A percentile compares a stretch with the other conserved stretches of the same genome.
phyloP scores from a whole-genome alignment of 148 eudicot species.

The Pharnaceum exiguum region DNA sequence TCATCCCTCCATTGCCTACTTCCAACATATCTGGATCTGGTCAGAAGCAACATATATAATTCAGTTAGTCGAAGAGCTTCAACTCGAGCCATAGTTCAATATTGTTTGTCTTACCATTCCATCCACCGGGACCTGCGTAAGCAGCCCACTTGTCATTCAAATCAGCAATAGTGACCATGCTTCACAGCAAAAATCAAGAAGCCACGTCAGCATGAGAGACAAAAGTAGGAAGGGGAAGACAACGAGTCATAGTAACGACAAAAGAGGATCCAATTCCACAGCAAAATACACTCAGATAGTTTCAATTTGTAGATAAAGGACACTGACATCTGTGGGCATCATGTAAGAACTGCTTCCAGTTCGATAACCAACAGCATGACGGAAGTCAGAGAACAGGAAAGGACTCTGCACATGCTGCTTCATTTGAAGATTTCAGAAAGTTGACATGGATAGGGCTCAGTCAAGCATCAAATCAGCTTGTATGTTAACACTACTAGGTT shows the following conservation, averaged over 20 bases:
- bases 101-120: constrained; percentile 70
- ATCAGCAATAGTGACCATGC: constrained; percentile 91
- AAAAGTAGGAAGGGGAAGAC: no score
- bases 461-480: neutral
- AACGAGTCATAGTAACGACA: no score
- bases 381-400: no score
- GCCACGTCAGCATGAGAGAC: constrained; percentile 6
- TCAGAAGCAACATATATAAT: neutral
- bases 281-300: no score
- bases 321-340: no score
- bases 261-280: neutral
- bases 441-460: neutral
- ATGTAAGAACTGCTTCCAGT: no score
- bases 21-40: constrained; percentile 98
- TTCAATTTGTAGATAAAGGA: no score
- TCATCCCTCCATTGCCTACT: constrained; percentile 99
- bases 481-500: neutral
- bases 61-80: constrained; percentile 4
- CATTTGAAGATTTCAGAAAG: neutral
- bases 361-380: no score
- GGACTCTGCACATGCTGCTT: neutral
- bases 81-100: constrained; percentile 12
- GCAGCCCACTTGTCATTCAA: constrained; percentile 93
- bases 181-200: constrained; percentile 23
- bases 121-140: constrained; percentile 98